Evolutionary conservation across 805 yeast genomes (phyloP).

Genomic region (Ogataea wickerhamii): DNA sequence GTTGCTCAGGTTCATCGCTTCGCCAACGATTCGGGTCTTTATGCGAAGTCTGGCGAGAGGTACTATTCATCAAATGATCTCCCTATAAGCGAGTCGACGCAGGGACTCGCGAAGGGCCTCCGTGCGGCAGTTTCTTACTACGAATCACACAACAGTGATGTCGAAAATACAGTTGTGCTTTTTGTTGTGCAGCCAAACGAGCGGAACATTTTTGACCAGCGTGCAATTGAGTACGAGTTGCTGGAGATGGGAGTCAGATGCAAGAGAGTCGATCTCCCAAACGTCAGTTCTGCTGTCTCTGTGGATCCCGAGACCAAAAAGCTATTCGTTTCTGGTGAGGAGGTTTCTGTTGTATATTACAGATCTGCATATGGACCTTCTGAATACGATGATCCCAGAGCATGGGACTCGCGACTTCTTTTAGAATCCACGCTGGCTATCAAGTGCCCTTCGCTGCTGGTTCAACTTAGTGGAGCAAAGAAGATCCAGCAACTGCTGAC

Average conservation of each 20-base stretch:
- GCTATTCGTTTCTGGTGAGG: constrained; percentile 54
- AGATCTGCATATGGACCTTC: constrained; percentile 85
- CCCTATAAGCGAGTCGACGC: constrained; percentile 62
- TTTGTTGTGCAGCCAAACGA: constrained; percentile 84
- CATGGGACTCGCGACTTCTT: constrained; percentile 74
- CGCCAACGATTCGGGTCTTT: constrained; percentile 57
- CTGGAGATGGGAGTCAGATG: constrained; percentile 54
- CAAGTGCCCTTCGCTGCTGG: constrained; percentile 85
- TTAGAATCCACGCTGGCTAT: constrained; percentile 78
- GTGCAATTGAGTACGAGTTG: constrained; percentile 72
- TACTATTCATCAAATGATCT: constrained; percentile 47
- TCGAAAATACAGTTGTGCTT: constrained; percentile 52
- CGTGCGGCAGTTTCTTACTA: constrained; percentile 63
- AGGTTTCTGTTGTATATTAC: constrained; percentile 84
- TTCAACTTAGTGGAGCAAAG: constrained; percentile 91
- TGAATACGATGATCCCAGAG: constrained; percentile 62
- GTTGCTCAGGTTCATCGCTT: constrained; percentile 74
- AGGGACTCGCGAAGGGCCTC: constrained; percentile 62
- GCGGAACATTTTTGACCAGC: constrained; percentile 88
- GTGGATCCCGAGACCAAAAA: constrained; percentile 46
- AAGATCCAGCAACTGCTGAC: constrained; percentile 90
- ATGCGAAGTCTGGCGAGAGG: constrained; percentile 39
- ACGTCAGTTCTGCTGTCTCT: constrained; percentile 44
- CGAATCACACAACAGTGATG: constrained; percentile 28
- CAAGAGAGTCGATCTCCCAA: constrained; percentile 63